Percentiles rank a stretch among this genome's conserved stretches.
Conservation (phyloP, 2,329 filamentous ascomycete genomes). For the Monilinia fructigena region DNA sequence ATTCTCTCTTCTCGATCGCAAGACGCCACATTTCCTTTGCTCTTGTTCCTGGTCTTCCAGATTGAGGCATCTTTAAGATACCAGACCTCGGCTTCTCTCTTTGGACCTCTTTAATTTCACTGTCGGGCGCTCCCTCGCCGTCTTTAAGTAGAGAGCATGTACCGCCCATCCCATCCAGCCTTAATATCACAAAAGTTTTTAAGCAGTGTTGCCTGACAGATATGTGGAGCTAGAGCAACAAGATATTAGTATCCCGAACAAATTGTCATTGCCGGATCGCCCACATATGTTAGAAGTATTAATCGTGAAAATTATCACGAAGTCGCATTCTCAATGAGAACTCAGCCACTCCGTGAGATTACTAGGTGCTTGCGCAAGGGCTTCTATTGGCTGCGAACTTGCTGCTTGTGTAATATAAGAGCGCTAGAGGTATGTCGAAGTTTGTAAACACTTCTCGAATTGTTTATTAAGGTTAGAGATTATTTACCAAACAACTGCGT, state of each 20-base stretch:
- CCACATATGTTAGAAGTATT: not conserved
- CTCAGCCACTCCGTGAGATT: constrained; percentile 22
- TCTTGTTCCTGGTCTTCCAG: constrained; percentile 24
- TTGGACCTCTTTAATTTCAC: constrained; percentile 29
- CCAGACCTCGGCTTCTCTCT: constrained; percentile 27
- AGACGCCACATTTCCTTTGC: constrained; percentile 26
- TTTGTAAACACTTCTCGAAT: not conserved
- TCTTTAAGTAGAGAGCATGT: constrained; percentile 38
- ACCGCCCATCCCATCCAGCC: constrained; percentile 34
- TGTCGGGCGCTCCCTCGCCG: constrained; percentile 33
- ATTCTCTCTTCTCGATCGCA: constrained; percentile 26
- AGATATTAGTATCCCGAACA: not conserved
- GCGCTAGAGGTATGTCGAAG: constrained; percentile 4
- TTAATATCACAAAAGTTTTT: not conserved
- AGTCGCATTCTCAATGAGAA: constrained; percentile 11
- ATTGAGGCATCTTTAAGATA: constrained; percentile 36
- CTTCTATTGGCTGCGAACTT: constrained; percentile 18
- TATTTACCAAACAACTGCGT: too few species aligned
- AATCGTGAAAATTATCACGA: constrained; percentile 6
- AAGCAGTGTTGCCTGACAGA: not conserved
- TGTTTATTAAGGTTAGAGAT: not conserved
- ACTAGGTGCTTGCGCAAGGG: constrained; percentile 6
- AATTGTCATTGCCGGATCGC: constrained; percentile 5
- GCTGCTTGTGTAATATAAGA: constrained; percentile 13
- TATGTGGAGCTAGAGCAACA: not conserved